Conservation (phyloP, 2,329 filamentous ascomycete species). For the Fusarium circinatum region DNA sequence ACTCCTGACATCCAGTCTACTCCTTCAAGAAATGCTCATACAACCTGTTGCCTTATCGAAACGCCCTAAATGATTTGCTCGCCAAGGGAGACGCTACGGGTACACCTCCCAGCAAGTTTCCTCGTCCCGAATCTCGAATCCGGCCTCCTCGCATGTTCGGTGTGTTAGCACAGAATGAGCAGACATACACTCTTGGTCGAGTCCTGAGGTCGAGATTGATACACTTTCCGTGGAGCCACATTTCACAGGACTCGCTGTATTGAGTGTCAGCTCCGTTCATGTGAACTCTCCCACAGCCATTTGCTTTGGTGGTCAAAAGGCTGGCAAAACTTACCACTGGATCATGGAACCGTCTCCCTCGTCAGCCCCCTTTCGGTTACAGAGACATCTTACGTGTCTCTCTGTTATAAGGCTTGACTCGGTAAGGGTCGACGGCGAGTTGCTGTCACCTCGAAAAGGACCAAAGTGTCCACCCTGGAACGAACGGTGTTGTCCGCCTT, state of each 20-base stretch:
- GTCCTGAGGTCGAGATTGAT: conserved; percentile 67
- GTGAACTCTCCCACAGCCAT: not conserved
- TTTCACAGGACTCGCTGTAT: conserved; percentile 70
- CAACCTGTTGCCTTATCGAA: conserved; percentile 48
- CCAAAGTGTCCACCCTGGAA: conserved; percentile 46
- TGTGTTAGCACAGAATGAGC: conserved; percentile 70
- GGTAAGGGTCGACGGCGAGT: conserved; percentile 63
- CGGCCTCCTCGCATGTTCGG: conserved; percentile 63
- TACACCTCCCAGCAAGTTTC: conserved; percentile 38
- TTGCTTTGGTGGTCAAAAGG: not conserved
- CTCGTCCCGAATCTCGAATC: conserved; percentile 56
- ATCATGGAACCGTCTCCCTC: conserved; percentile 67
- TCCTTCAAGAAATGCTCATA: conserved; percentile 35
- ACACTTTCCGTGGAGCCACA: conserved; percentile 72
- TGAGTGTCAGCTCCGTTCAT: conserved; percentile 27
- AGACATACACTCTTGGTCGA: conserved; percentile 71
- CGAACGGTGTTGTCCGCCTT: conserved; percentile 50
- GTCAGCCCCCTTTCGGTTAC: conserved; percentile 57
- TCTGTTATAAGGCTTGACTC: conserved; percentile 58
- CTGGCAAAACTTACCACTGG: conserved; percentile 64
- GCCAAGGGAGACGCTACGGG: conserved; percentile 52
- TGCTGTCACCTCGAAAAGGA: conserved; percentile 50
- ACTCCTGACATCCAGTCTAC: conserved; percentile 33
- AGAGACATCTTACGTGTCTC: conserved; percentile 66
- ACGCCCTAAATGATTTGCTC: conserved; percentile 56